phyloP scores from a whole-genome alignment of 2,329 filamentous ascomycete species.

The Metarhizium brunneum region DNA sequence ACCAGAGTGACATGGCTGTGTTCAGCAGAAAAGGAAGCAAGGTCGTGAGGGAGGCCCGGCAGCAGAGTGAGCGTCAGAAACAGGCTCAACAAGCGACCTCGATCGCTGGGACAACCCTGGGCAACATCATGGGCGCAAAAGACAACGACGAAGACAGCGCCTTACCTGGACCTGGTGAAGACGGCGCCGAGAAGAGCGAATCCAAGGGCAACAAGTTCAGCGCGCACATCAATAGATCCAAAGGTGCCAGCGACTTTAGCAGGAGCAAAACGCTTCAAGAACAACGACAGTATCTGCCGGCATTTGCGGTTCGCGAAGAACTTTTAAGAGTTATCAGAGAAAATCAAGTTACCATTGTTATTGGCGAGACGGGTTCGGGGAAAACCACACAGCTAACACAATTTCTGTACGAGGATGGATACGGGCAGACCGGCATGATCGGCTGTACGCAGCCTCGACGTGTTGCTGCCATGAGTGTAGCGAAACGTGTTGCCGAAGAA shows the following conservation, averaged over 20 bases:
- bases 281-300: constrained; percentile 86
- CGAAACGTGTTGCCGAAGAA: constrained; percentile 95
- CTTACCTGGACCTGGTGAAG: constrained; percentile 63
- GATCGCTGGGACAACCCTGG: constrained; percentile 80
- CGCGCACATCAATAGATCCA: constrained; percentile 77
- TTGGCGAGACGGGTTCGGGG: constrained; percentile 93
- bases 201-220: constrained; percentile 65
- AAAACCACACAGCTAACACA: constrained; percentile 98
- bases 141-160: constrained; percentile 91
- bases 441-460: constrained; percentile 93
- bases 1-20: constrained; percentile 97
- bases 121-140: constrained; percentile 92
- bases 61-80: constrained; percentile 86
- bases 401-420: constrained; percentile 92
- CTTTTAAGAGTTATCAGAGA: constrained; percentile 85
- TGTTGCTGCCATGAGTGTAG: constrained; percentile 98
- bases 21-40: constrained; percentile 93
- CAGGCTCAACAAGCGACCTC: constrained; percentile 94
- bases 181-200: constrained; percentile 47
- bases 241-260: constrained; percentile 85
- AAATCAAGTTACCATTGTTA: constrained; percentile 94
- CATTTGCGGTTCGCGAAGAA: constrained; percentile 93
- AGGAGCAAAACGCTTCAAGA: constrained; percentile 83
- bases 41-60: constrained; percentile 82
- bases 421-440: constrained; percentile 79